These are phyloP conservation scores for Novymonas esmeraldas DNA, from an alignment of 208 protist species.

Conservation along the genomic window DNA sequence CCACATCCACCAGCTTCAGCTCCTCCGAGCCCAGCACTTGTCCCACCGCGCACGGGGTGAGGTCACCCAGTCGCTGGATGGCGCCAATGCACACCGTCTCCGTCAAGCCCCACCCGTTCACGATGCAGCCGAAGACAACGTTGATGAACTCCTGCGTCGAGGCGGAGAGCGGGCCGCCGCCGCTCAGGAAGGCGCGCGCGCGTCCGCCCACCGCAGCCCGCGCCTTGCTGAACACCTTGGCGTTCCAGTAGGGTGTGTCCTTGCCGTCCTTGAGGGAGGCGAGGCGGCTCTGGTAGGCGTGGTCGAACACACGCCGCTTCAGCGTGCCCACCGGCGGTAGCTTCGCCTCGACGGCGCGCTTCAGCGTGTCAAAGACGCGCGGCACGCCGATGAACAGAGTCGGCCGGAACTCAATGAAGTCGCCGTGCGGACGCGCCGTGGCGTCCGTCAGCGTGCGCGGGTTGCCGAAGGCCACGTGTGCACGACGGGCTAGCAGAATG, in stretches of 20 bases:
- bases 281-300: constrained; percentile 57
- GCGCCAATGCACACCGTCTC: constrained; percentile 77
- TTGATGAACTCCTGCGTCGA: constrained; percentile 85
- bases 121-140: constrained; percentile 69
- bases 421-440: constrained; percentile 75
- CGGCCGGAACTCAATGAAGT: constrained; percentile 78
- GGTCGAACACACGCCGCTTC: constrained; percentile 74
- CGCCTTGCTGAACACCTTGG: constrained; percentile 65
- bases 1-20: constrained; percentile 90
- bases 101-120: constrained; percentile 90
- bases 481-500: constrained; percentile 47
- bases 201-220: constrained; percentile 65
- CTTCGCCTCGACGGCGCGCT: constrained; percentile 65
- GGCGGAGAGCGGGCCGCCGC: constrained; percentile 75
- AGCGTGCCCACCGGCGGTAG: constrained; percentile 60
- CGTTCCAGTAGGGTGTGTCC: constrained; percentile 86
- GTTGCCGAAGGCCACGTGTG: constrained; percentile 61
- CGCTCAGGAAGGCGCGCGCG: constrained; percentile 59
- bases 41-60: constrained; percentile 53
- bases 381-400: constrained; percentile 74
- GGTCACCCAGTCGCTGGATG: constrained; percentile 59
- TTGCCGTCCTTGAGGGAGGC: constrained; percentile 64
- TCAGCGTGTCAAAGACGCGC: constrained; percentile 89
- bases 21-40: constrained; percentile 68
- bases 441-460: constrained; percentile 77